Percentiles rank a stretch among this genome's conserved stretches.
These are phyloP conservation scores for Pyronema domesticum DNA, from an alignment of 495 filamentous ascomycete species.

Conservation along the genomic window DNA sequence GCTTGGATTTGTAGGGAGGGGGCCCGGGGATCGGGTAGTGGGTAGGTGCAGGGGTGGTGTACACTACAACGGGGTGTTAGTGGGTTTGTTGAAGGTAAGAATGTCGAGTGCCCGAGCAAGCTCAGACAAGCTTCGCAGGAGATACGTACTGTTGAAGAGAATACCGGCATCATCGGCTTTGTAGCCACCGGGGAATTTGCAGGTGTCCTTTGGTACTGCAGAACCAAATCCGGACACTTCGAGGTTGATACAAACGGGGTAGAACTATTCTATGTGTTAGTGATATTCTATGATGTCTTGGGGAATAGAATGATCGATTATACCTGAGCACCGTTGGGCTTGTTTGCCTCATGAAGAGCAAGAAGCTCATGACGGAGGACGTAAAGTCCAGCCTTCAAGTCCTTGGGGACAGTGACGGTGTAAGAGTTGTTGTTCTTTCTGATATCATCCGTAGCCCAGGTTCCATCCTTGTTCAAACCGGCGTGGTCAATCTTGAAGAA, in stretches of 20 bases:
- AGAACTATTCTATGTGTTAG: conserved; percentile 32
- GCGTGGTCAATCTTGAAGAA: conserved; percentile 53
- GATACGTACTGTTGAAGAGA: conserved; percentile 29
- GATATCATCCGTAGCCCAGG: conserved; percentile 50
- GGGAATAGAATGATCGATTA: not conserved
- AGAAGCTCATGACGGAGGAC: conserved; percentile 72
- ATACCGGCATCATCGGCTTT: conserved; percentile 43
- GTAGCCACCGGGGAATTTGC: conserved; percentile 45
- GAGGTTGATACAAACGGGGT: conserved; percentile 64
- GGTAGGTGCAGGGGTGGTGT: conserved; percentile 9
- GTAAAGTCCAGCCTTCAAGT: conserved; percentile 53
- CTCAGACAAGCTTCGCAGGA: not conserved
- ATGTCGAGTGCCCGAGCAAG: no score
- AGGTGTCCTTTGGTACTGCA: conserved; percentile 37
- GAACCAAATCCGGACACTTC: conserved; percentile 48
- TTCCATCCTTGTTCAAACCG: conserved; percentile 42
- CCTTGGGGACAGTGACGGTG: conserved; percentile 49
- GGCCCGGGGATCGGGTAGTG: conserved; percentile 39
- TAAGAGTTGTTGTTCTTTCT: conserved; percentile 46
- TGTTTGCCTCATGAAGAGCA: conserved; percentile 47
- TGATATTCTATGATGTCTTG: not conserved
- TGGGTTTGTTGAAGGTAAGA: not conserved
- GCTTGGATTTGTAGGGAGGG: conserved; percentile 25
- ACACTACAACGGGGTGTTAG: not conserved
- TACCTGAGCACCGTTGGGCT: conserved; percentile 45